Conservation (phyloP, 495 filamentous ascomycete genomes). For the Xylaria grammica region DNA sequence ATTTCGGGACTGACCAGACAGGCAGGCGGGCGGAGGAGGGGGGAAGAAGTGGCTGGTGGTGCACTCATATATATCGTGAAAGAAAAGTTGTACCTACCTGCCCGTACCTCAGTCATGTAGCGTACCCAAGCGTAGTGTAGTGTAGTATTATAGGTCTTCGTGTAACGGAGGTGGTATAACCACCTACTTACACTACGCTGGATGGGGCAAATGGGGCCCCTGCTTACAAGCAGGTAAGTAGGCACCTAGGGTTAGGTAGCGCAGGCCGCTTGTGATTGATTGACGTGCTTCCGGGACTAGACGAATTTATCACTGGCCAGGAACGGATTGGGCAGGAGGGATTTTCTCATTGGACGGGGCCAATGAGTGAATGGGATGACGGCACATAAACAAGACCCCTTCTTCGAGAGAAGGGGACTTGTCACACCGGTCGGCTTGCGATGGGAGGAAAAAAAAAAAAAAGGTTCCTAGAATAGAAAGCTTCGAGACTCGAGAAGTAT, state of each 20-base stretch:
- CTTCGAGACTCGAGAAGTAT: no score
- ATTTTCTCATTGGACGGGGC: conserved; percentile 9
- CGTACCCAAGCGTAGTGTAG: no score
- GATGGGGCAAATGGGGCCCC: conserved; percentile 1
- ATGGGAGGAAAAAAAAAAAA: background rate
- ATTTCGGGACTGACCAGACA: no score
- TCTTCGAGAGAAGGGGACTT: background rate
- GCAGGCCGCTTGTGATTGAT: background rate
- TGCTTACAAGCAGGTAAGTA: background rate
- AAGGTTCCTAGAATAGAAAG: no score
- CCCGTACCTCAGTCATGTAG: no score
- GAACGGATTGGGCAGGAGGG: conserved; percentile 15
- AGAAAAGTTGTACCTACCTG: no score
- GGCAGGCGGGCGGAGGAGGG: no score
- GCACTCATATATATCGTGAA: no score
- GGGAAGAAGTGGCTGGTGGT: background rate
- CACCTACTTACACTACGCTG: no score
- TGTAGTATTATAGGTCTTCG: no score
- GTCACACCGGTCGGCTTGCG: conserved; percentile 5
- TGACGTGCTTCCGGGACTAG: conserved; percentile 4
- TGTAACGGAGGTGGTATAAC: no score
- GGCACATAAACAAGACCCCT: conserved; percentile 6
- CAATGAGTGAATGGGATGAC: conserved; percentile 7
- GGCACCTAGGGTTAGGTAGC: background rate
- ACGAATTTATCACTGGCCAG: conserved; percentile 21